A percentile compares a stretch with the other conserved stretches of the same genome.
These are phyloP conservation scores for Russula dissimulans DNA, from an alignment of 768 basidiomycete species.

Conservation along the genomic window DNA sequence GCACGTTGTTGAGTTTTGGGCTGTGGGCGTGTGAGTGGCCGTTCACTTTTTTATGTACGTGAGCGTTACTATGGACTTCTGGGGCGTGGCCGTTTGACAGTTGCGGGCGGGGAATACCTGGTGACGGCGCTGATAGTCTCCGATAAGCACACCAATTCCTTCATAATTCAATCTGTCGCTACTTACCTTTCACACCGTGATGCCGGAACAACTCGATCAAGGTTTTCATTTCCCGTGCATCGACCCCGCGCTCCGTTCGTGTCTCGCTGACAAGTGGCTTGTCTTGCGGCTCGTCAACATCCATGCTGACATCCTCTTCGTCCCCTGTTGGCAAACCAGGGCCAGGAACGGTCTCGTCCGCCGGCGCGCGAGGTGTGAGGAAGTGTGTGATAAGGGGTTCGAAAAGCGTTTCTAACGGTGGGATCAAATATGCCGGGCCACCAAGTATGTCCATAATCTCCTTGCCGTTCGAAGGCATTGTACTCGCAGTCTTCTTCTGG, in stretches of 20 bases:
- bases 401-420: conserved; percentile 65
- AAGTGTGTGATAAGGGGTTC: conserved; percentile 49
- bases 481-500: conserved; percentile 19
- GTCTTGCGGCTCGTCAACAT: conserved; percentile 16
- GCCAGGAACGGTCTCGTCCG: conserved; percentile 5
- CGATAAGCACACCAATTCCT: neutral
- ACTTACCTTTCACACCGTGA: conserved; percentile 36
- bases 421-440: conserved; percentile 66
- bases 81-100: neutral
- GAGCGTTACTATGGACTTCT: conserved; percentile 1
- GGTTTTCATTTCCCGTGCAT: conserved; percentile 45
- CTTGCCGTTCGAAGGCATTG: conserved; percentile 32
- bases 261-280: conserved; percentile 15
- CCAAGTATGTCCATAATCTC: conserved; percentile 46
- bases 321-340: conserved; percentile 22
- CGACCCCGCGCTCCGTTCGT: conserved; percentile 33
- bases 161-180: neutral
- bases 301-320: conserved; percentile 27
- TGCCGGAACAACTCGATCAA: conserved; percentile 58
- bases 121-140: conserved; percentile 1
- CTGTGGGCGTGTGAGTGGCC: conserved; percentile 1
- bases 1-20: conserved; percentile 6
- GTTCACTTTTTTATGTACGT: conserved; percentile 6
- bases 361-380: conserved; percentile 26
- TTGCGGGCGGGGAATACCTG: neutral